These are phyloP conservation scores for Naganishia sp. DNA, from an alignment of 1,284 basidiomycete genomes.

Conservation along the genomic window DNA sequence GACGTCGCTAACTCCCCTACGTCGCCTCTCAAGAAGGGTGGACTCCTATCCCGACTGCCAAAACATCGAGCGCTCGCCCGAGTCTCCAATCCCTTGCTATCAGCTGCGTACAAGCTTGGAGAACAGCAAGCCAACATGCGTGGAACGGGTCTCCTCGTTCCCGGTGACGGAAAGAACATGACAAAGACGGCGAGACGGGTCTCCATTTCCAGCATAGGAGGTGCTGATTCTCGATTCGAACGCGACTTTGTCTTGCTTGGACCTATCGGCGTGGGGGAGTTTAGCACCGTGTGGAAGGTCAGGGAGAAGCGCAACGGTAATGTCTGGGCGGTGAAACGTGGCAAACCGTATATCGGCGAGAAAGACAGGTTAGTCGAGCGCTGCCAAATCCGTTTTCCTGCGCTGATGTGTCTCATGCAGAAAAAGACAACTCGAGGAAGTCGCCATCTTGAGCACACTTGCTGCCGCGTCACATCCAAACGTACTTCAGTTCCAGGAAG, in stretches of 20 bases:
- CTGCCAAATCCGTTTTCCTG: background rate
- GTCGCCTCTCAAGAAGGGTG: conserved; percentile 26
- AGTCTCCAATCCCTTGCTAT: conserved; percentile 51
- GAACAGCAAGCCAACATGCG: conserved; percentile 29
- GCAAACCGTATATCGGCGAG: conserved; percentile 83
- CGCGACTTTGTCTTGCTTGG: conserved; percentile 70
- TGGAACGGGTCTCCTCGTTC: background rate
- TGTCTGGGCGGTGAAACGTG: conserved; percentile 89
- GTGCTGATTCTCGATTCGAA: conserved; percentile 42
- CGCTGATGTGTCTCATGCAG: conserved; percentile 55
- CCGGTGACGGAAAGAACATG: conserved; percentile 2
- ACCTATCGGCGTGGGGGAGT: conserved; percentile 87
- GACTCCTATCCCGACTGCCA: conserved; percentile 26
- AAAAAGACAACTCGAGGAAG: conserved; percentile 86
- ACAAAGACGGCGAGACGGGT: conserved; percentile 22
- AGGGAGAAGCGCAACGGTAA: conserved; percentile 64
- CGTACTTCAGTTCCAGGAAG: conserved; percentile 83
- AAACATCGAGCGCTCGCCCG: conserved; percentile 41
- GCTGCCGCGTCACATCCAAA: conserved; percentile 65
- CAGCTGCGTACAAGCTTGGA: conserved; percentile 41
- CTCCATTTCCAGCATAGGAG: conserved; percentile 16
- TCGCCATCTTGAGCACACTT: conserved; percentile 81
- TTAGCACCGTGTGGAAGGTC: conserved; percentile 91
- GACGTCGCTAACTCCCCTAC: conserved; percentile 26
- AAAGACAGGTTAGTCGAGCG: conserved; percentile 72